Evolutionary conservation across 768 basidiomycete genomes (phyloP).

Genomic region (Boletus eberwhitei): DNA sequence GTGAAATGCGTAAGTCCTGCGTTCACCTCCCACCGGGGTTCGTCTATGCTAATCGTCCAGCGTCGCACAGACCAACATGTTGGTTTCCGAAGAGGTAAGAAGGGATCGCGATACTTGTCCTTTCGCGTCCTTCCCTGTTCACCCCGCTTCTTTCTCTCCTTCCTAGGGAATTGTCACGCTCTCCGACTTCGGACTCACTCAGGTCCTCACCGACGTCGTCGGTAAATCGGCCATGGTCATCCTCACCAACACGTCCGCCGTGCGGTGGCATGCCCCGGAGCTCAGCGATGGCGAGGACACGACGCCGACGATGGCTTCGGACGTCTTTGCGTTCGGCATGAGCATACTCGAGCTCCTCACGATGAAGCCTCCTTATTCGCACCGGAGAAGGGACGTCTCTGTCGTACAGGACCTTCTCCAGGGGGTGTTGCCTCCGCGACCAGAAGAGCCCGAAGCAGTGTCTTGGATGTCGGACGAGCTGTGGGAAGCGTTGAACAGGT

Average conservation of each 20-base stretch:
- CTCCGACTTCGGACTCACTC: constrained; percentile 64
- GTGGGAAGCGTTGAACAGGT: constrained; percentile 44
- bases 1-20: constrained; percentile 56
- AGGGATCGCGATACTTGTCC: background rate
- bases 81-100: constrained; percentile 48
- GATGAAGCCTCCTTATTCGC: constrained; percentile 46
- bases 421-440: constrained; percentile 42
- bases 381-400: constrained; percentile 46
- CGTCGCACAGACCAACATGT: constrained; percentile 48
- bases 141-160: background rate
- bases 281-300: constrained; percentile 43
- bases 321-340: constrained; percentile 62
- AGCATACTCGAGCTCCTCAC: constrained; percentile 57
- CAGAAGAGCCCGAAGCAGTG: constrained; percentile 31
- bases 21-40: background rate
- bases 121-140: background rate
- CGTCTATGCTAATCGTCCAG: constrained; percentile 4
- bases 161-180: constrained; percentile 51
- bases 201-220: constrained; percentile 55
- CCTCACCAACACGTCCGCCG: constrained; percentile 43
- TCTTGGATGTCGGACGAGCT: constrained; percentile 45
- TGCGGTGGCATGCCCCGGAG: constrained; percentile 64
- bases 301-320: constrained; percentile 45
- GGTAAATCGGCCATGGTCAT: constrained; percentile 45
- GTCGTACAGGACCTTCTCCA: constrained; percentile 46